phyloP scores from a whole-genome alignment of 2,329 filamentous ascomycete species.

The Verticillium dahliae region DNA sequence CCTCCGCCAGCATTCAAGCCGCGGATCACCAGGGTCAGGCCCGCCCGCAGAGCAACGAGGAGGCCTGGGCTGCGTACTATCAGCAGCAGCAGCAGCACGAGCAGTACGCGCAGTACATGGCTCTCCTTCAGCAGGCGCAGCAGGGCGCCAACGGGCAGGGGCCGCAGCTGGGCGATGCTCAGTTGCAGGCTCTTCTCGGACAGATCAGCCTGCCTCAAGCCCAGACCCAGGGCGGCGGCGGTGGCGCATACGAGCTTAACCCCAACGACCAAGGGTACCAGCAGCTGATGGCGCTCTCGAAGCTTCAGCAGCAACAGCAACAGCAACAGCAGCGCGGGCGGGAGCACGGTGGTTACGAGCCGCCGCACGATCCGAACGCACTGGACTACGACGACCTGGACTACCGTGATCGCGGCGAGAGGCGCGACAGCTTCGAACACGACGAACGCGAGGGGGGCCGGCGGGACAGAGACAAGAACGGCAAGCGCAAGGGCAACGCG shows the following conservation, averaged over 20 bases:
- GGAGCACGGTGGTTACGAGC: constrained; percentile 9
- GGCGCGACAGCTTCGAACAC: constrained; percentile 23
- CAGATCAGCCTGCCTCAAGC: constrained; percentile 30
- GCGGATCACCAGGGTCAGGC: constrained; percentile 6
- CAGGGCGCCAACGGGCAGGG: constrained; percentile 20
- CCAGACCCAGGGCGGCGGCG: not conserved
- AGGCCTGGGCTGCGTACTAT: constrained; percentile 21
- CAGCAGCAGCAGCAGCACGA: constrained; percentile 22
- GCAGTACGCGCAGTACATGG: constrained; percentile 33
- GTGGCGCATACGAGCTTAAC: constrained; percentile 21
- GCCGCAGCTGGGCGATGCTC: constrained; percentile 20
- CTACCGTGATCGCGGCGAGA: constrained; percentile 10
- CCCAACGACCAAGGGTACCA: constrained; percentile 33
- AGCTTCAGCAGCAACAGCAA: constrained; percentile 25
- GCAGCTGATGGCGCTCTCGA: constrained; percentile 30
- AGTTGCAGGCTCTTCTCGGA: constrained; percentile 37
- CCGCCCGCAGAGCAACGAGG: constrained; percentile 8
- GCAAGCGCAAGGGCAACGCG: constrained; percentile 26
- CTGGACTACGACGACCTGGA: constrained; percentile 16
- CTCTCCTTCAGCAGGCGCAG: constrained; percentile 31
- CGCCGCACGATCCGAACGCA: constrained; percentile 10
- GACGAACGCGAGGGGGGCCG: constrained; percentile 20
- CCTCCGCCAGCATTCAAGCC: not conserved
- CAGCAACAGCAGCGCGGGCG: constrained; percentile 12
- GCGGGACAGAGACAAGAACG: constrained; percentile 21